phyloP scores from a whole-genome alignment of 1,284 basidiomycete genomes.

The Puccinia horiana region DNA sequence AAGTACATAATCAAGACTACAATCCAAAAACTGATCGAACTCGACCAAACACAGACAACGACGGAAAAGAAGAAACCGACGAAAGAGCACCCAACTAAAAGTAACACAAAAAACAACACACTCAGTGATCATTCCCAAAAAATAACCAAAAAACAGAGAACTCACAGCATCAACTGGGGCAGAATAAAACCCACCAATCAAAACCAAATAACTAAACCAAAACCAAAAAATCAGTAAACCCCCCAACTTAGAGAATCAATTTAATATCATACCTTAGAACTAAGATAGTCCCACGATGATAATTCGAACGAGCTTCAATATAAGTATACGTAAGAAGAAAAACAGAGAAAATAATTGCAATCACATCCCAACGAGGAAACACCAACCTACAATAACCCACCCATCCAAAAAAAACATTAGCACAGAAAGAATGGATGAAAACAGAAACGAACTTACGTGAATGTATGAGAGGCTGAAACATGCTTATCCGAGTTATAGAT shows the following conservation, averaged over 20 bases:
- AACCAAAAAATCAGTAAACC: neutral
- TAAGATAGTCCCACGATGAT: constrained; percentile 60
- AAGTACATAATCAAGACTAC: too few species aligned
- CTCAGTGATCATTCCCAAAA: too few species aligned
- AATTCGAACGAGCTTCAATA: constrained; percentile 96
- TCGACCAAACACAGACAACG: too few species aligned
- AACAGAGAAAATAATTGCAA: constrained; percentile 74
- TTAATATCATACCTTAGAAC: constrained; percentile 30
- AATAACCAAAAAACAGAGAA: neutral
- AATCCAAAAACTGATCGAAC: too few species aligned
- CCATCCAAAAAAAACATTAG: constrained; percentile 40
- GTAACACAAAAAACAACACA: neutral
- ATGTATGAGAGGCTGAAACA: constrained; percentile 70
- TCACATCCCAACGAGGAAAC: constrained; percentile 98
- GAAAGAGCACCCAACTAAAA: neutral
- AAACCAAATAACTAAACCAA: constrained; percentile 42
- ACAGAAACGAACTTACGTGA: constrained; percentile 71
- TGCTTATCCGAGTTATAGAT: constrained; percentile 77
- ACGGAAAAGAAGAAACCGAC: neutral
- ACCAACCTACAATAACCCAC: constrained; percentile 69
- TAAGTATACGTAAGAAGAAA: constrained; percentile 99
- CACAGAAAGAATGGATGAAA: constrained; percentile 35
- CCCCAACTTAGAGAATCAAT: neutral
- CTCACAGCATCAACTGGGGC: constrained; percentile 32
- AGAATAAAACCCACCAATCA: constrained; percentile 48